These are phyloP conservation scores for Knoxia roxburghii DNA, from an alignment of 257 asterid genomes.

Conservation along the genomic window DNA sequence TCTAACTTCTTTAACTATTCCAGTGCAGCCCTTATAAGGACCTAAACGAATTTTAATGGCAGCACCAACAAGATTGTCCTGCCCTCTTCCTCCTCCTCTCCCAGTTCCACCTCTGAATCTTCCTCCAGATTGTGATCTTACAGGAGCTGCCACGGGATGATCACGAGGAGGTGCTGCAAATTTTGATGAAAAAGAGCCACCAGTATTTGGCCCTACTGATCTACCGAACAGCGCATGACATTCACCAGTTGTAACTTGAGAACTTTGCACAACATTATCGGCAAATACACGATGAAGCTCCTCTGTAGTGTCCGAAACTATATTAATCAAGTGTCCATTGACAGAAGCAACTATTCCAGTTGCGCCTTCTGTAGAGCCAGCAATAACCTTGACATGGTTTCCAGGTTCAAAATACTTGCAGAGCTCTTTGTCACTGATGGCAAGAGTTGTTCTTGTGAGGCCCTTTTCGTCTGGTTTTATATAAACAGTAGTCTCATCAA, in stretches of 20 bases:
- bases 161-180: conserved; percentile 67
- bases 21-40: conserved; percentile 86
- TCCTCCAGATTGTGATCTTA: conserved; percentile 83
- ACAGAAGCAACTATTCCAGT: conserved; percentile 98
- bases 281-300: conserved; percentile 91
- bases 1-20: conserved; percentile 80
- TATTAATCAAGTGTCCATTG: conserved; percentile 88
- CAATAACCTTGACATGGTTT: conserved; percentile 85
- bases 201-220: conserved; percentile 68
- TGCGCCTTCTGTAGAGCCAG: conserved; percentile 95
- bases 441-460: conserved; percentile 78
- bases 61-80: conserved; percentile 68
- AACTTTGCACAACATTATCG: conserved; percentile 88
- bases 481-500: conserved; percentile 92
- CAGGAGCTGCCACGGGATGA: conserved; percentile 71
- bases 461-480: conserved; percentile 76
- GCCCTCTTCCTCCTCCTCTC: conserved; percentile 93
- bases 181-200: conserved; percentile 47
- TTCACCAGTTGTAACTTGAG: conserved; percentile 94
- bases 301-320: conserved; percentile 95
- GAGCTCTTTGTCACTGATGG: conserved; percentile 72
- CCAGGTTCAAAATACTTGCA: conserved; percentile 96
- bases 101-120: too few species aligned
- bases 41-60: conserved; percentile 73
- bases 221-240: conserved; percentile 92